A percentile compares a stretch with the other conserved stretches of the same genome.
phyloP scores from a whole-genome alignment of 768 basidiomycete genomes.

The Amanita muscaria region DNA sequence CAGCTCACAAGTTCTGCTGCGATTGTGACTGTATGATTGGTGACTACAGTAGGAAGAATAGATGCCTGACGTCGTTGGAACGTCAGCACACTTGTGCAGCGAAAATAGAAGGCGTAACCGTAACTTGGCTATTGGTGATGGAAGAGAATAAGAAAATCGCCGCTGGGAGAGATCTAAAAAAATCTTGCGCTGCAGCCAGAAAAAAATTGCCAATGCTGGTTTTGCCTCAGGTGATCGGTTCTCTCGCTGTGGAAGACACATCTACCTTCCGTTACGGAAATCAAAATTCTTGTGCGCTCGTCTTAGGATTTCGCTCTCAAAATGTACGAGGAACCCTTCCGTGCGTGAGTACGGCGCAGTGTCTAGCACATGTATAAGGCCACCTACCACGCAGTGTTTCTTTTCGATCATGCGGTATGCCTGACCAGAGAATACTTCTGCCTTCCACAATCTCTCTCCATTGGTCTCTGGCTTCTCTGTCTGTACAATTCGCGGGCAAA shows the following conservation, averaged over 20 bases:
- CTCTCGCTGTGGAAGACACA: slow-evolving; percentile 17
- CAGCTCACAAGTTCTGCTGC: slow-evolving; percentile 72
- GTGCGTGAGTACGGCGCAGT: slow-evolving; percentile 6
- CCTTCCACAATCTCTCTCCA: slow-evolving; percentile 95
- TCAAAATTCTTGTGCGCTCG: slow-evolving; percentile 92
- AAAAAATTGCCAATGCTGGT: slow-evolving; percentile 84
- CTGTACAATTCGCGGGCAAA: slow-evolving; percentile 56
- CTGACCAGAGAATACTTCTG: slow-evolving; percentile 67
- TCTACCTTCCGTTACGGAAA: slow-evolving; percentile 88
- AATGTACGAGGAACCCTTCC: slow-evolving; percentile 84
- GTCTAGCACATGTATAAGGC: too few relatives aligned
- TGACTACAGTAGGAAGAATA: slow-evolving; percentile 87
- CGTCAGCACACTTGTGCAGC: too few relatives aligned
- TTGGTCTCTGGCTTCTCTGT: slow-evolving; percentile 74
- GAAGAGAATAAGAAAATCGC: slow-evolving; percentile 92
- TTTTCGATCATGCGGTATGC: slow-evolving; percentile 83
- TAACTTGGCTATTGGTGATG: slow-evolving; percentile 70
- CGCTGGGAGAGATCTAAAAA: slow-evolving; percentile 88
- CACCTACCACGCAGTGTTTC: slow-evolving; percentile 83
- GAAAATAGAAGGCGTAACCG: too few relatives aligned
- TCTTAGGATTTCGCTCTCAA: slow-evolving; percentile 80
- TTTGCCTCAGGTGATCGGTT: background rate
- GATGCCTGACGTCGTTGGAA: slow-evolving; percentile 37
- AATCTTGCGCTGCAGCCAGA: slow-evolving; percentile 78
- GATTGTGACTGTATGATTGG: slow-evolving; percentile 93